A percentile compares a stretch with the other conserved stretches of the same genome.
Conservation (phyloP, 768 basidiomycete species). For the Udeniomyces megalosporus region DNA sequence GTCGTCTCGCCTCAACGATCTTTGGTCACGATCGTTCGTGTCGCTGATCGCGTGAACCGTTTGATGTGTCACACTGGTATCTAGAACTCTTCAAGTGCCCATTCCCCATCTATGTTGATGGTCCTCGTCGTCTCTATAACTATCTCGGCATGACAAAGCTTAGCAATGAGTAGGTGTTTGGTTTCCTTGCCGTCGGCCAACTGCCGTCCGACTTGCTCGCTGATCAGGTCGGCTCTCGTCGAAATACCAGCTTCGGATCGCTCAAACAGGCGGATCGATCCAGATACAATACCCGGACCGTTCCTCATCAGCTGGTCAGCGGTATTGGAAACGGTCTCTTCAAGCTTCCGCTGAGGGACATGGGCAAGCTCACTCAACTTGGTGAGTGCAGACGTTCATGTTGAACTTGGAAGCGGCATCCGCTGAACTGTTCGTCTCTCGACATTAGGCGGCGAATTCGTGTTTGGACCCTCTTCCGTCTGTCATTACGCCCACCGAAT, state of each 20-base stretch:
- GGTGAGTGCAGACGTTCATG: constrained; percentile 14
- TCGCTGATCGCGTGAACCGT: no score
- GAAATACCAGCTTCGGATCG: constrained; percentile 27
- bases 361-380: constrained; percentile 27
- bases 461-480: constrained; percentile 23
- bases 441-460: constrained; percentile 23
- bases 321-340: constrained; percentile 25
- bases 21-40: neutral
- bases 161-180: no score
- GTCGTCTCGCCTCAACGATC: neutral
- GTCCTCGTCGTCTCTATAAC: constrained; percentile 23
- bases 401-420: neutral
- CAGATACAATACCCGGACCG: constrained; percentile 24
- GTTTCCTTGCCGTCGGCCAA: constrained; percentile 14
- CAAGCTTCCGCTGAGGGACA: constrained; percentile 25
- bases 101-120: constrained; percentile 30
- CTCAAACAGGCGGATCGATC: constrained; percentile 22
- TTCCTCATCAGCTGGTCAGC: constrained; percentile 24
- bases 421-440: neutral
- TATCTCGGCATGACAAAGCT: constrained; percentile 29
- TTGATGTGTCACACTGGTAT: no score
- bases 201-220: no score
- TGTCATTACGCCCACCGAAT: constrained; percentile 30
- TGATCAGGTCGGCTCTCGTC: no score
- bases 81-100: constrained; percentile 26